Evolutionary conservation across 192 early-diverging fungal genomes (phyloP), one percentile per base, ranked within the genome.

Genomic region (Rhizoclosmatium sp.): DNA sequence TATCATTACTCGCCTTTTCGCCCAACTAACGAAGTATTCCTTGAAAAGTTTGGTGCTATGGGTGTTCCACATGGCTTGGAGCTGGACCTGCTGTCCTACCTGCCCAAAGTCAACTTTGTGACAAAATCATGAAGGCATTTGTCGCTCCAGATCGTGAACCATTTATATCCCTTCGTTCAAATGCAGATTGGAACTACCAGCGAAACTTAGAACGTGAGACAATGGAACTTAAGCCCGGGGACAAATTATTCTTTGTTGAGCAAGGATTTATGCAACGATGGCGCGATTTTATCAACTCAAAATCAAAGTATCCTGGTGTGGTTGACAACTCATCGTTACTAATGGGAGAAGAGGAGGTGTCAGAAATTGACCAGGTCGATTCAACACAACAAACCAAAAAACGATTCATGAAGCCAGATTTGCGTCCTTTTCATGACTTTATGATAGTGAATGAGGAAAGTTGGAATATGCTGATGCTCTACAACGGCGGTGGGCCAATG

Each of bases 401-500:
- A 16, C 51, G 51, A 7, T 16, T 62, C 1, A 21, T 62, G 60
- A 62, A 21, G 23, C 60, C 19, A 19, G 23, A 62, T 62, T 62
- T 62, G 60, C 7, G 7, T 0, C 60, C 60, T 7, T 40, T 62
- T 62, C 60, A 21, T 0, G 60, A 62, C 21, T 62, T 62, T 23
- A 40, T 62, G 60, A 62, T 62, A 19, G 60, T 62, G 60, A 62
- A 62, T 62, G 23, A 62, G 60, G 39, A 62, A 40, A 62, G 21
- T 23, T 62, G 60, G 60, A 62, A 40, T 19, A 40, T 62, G 21
- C 1, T 62, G 7, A 21, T 19, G 21, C 14, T 62, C 4, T 62
- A 62, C 39, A 5, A 62, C 23, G 60, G 60, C 60, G 60, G 60
- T 21, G 19, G 21, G 21, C 60, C 60, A 4, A 19, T 19, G 4